Percentiles rank a stretch among this genome's conserved stretches.
Evolutionary conservation across 352 stramenopile species (phyloP).

Genomic region (Globisporangium viniferum): DNA sequence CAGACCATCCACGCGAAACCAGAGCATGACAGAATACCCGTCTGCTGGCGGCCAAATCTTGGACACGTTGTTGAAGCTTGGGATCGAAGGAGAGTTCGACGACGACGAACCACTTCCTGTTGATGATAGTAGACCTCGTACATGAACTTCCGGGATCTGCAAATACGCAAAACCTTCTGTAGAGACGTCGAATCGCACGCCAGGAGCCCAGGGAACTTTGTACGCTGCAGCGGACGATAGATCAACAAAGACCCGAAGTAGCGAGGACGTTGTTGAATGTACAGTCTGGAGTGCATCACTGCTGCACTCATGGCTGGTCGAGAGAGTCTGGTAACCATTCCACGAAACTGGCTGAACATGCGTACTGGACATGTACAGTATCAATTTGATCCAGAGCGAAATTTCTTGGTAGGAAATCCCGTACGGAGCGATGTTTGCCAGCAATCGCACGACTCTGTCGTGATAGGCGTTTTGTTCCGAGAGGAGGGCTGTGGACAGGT

Average conservation of each 20-base stretch:
- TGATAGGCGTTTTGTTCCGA: conserved; percentile 23
- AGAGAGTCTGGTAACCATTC: background rate
- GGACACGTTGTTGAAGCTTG: conserved; percentile 30
- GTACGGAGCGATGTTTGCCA: background rate
- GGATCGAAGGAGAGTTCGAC: conserved; percentile 22
- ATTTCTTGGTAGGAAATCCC: conserved; percentile 16
- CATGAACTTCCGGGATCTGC: conserved; percentile 61
- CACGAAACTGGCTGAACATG: background rate
- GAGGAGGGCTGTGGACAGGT: conserved; percentile 24
- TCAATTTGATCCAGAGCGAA: conserved; percentile 15
- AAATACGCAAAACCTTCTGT: conserved; percentile 61
- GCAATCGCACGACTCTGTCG: background rate
- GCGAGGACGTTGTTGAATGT: background rate
- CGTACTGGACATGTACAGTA: conserved; percentile 1
- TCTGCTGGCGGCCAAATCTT: conserved; percentile 65
- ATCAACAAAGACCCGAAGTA: conserved; percentile 14
- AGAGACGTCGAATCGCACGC: conserved; percentile 48
- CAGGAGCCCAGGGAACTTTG: background rate
- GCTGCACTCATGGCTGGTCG: background rate
- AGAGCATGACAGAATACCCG: conserved; percentile 60
- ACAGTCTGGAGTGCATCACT: background rate
- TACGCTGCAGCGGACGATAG: background rate
- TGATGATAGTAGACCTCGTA: conserved; percentile 17
- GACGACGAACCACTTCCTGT: conserved; percentile 8
- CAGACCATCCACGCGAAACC: conserved; percentile 56